Evolutionary conservation across 148 eudicot genomes (phyloP), one percentile per base, ranked within the genome.

Genomic region (Camellia lanceoleosa): DNA sequence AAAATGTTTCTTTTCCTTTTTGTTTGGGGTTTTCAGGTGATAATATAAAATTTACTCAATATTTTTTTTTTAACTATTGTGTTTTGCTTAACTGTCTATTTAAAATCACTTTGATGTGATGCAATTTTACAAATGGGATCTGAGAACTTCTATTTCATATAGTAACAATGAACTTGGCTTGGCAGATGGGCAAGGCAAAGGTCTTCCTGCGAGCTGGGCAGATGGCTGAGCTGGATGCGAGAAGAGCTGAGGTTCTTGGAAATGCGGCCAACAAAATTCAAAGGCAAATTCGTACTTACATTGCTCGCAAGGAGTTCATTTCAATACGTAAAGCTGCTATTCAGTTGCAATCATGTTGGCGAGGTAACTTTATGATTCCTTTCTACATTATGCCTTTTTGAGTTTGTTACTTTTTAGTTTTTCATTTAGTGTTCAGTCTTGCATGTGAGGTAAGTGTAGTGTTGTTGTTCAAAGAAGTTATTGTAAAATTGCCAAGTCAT

Each of bases 201-300:
- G 95, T 94, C 82, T 97, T 97, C 79, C 87, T 97, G 78, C 90
- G 99, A 79, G 99, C 99, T 88, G 99, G 99, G 56, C 99, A 97
- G 87, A 97, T 97, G 99, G 99, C 99, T 69, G 99, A 97, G 84
- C 84, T 97, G 76, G 99, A 97, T 81, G 88, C 99, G 15, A 92
- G 93, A 82, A 92, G 99, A 83, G 85, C 94, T 75, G 99, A 94
- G 88, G 94, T 92, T 80, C 92, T 97, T 82, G 98, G 94, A 49
- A 89, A 85, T 81, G 99, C 98, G 14, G 99, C 99, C 41, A 92
- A 87, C 84, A 89, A 81, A 54, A 92, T 97, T 83, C 99, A 97
- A 87, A 90, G 99, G 82, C 86, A 89, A 79, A 93, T 86, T 60
- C 93, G 95, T 74, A 92, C 99, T 77, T 92, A 90, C 82, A 89